phyloP scores from a whole-genome alignment of 805 yeast genomes.

The Brettanomyces sp. region DNA sequence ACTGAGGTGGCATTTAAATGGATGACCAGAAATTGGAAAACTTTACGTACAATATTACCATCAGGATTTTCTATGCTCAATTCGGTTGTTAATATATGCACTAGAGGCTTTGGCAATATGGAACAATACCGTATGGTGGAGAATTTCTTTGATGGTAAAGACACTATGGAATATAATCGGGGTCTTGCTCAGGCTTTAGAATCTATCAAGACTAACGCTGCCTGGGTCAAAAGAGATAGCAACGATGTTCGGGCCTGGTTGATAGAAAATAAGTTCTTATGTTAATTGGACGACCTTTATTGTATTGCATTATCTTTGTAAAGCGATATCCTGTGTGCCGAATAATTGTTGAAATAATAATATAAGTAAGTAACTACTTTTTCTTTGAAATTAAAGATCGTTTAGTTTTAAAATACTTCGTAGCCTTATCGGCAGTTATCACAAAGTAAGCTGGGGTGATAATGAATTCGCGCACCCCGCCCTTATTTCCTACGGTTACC shows the following conservation, averaged over 20 bases:
- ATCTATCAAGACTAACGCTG: slow-evolving; percentile 38
- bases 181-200: slow-evolving; percentile 51
- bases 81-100: slow-evolving; percentile 53
- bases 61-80: slow-evolving; percentile 77
- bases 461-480: too few relatives aligned
- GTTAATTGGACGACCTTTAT: too few relatives aligned
- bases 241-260: slow-evolving; percentile 39
- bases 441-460: too few relatives aligned
- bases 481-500: too few relatives aligned
- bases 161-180: slow-evolving; percentile 49
- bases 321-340: too few relatives aligned
- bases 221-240: slow-evolving; percentile 48
- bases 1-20: slow-evolving; percentile 64
- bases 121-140: slow-evolving; percentile 34
- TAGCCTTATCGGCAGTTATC: too few relatives aligned
- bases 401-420: too few relatives aligned
- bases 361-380: too few relatives aligned
- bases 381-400: too few relatives aligned
- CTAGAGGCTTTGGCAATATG: slow-evolving; percentile 32
- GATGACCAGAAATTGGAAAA: slow-evolving; percentile 64
- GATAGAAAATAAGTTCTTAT: slow-evolving; percentile 13
- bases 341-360: too few relatives aligned
- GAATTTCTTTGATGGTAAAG: slow-evolving; percentile 38
- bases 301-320: too few relatives aligned
- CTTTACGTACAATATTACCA: slow-evolving; percentile 56